Percentiles rank a stretch among this genome's conserved stretches.
phyloP scores from a whole-genome alignment of 441 rosid genomes.

The Gossypium laxum region DNA sequence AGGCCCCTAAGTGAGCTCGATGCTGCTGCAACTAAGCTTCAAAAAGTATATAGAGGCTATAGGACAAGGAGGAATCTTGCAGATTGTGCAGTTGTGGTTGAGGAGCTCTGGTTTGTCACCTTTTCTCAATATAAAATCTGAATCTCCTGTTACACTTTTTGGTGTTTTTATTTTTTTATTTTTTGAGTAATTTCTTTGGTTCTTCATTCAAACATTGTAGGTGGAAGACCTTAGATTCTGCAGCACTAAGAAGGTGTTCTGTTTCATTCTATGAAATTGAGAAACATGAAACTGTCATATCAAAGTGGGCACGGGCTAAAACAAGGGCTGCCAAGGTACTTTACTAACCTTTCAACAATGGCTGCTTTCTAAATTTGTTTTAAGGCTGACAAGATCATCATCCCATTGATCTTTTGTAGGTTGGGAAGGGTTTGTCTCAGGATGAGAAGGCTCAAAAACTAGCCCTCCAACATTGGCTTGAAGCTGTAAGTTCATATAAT shows the following conservation, averaged over 20 bases:
- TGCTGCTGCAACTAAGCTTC: slow-evolving; percentile 48
- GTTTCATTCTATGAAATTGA: slow-evolving; percentile 51
- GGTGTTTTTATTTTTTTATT: background rate
- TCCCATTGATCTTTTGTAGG: slow-evolving; percentile 24
- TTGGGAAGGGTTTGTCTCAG: slow-evolving; percentile 57
- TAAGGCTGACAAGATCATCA: background rate
- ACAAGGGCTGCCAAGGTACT: slow-evolving; percentile 68
- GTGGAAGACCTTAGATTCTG: slow-evolving; percentile 82
- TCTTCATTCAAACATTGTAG: slow-evolving; percentile 23
- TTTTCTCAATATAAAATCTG: slow-evolving; percentile 8
- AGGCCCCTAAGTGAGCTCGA: slow-evolving; percentile 44
- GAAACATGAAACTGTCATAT: slow-evolving; percentile 57
- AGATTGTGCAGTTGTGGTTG: slow-evolving; percentile 55
- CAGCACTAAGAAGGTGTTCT: slow-evolving; percentile 50
- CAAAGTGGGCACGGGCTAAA: slow-evolving; percentile 64
- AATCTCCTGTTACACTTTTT: background rate
- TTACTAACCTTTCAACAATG: background rate
- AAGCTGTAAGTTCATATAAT: slow-evolving; percentile 42
- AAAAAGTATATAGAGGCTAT: slow-evolving; percentile 58
- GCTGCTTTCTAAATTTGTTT: background rate
- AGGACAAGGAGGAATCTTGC: slow-evolving; percentile 61
- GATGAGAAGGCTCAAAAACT: slow-evolving; percentile 61
- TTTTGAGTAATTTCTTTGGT: background rate
- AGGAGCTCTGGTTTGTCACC: slow-evolving; percentile 48
- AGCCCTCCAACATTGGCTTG: slow-evolving; percentile 72